These are phyloP conservation scores for Beverwykella pulmonaria DNA, from an alignment of 495 filamentous ascomycete genomes.

Conservation along the genomic window DNA sequence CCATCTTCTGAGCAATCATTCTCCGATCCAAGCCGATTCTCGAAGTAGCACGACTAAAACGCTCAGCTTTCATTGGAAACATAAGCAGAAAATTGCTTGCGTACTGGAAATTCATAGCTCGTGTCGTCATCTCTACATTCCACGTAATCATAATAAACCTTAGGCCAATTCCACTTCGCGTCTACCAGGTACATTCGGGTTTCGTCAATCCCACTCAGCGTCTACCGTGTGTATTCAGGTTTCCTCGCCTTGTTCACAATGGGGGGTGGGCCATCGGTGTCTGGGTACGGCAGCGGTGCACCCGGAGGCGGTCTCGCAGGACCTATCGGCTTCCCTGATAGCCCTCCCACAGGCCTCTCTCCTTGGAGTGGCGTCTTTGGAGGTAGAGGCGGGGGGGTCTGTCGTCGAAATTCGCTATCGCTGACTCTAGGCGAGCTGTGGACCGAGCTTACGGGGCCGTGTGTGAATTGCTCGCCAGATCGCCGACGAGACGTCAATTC, in stretches of 20 bases:
- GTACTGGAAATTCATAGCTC: neutral
- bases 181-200: too few relatives aligned
- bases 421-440: conserved; percentile 51
- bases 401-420: conserved; percentile 48
- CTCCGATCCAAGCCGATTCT: too few relatives aligned
- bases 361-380: conserved; percentile 38
- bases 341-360: neutral
- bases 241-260: conserved; percentile 82
- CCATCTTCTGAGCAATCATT: too few relatives aligned
- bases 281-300: conserved; percentile 70
- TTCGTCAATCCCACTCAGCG: too few relatives aligned
- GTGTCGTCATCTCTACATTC: neutral
- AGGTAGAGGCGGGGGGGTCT: conserved; percentile 65
- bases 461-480: conserved; percentile 40
- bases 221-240: conserved; percentile 55
- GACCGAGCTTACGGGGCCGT: conserved; percentile 43
- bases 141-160: neutral
- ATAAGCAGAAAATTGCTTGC: neutral
- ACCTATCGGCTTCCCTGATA: conserved; percentile 47
- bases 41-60: too few relatives aligned
- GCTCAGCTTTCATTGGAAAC: neutral
- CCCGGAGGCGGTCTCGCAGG: conserved; percentile 57
- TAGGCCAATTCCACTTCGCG: neutral
- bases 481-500: conserved; percentile 39
- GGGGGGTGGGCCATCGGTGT: conserved; percentile 79